These are phyloP conservation scores for Starmerella floris DNA, from an alignment of 805 yeast genomes.

Conservation along the genomic window DNA sequence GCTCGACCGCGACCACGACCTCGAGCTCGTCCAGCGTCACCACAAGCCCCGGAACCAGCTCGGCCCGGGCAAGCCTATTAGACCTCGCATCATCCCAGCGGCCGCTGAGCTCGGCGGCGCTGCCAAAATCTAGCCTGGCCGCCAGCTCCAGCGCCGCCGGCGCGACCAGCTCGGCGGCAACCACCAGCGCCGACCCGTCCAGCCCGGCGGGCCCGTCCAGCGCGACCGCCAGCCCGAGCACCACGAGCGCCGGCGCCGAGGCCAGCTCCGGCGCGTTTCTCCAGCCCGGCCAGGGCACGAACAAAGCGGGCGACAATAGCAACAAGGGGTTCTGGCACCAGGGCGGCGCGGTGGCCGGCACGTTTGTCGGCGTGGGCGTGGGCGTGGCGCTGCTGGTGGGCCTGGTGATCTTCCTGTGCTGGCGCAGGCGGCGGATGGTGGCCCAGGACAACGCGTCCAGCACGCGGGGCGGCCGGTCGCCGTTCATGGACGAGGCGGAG, in stretches of 20 bases:
- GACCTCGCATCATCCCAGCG: no score
- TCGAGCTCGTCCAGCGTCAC: not conserved
- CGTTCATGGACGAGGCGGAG: not conserved
- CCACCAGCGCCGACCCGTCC: not conserved
- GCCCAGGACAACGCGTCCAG: not conserved
- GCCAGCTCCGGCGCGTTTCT: not conserved
- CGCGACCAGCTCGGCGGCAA: not conserved
- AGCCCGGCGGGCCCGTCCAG: not conserved
- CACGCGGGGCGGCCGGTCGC: not conserved
- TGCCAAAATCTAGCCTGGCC: not conserved
- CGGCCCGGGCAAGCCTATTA: no score
- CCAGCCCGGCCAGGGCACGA: not conserved
- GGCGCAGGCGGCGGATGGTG: conserved; percentile 18
- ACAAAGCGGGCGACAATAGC: not conserved
- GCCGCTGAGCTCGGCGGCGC: not conserved
- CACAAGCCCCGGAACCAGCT: not conserved
- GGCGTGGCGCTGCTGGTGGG: conserved; percentile 34
- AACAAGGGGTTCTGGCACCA: conserved; percentile 40
- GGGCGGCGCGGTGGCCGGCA: conserved; percentile 74
- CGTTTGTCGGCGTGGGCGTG: conserved; percentile 67
- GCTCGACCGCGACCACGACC: not conserved
- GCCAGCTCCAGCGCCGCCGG: not conserved
- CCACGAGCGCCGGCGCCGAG: not conserved
- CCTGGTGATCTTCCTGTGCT: conserved; percentile 32
- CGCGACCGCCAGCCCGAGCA: not conserved